Percentiles rank a stretch among this genome's conserved stretches.
Evolutionary conservation across 352 stramenopile species (phyloP).

Genomic region (Pythium chondricola): DNA sequence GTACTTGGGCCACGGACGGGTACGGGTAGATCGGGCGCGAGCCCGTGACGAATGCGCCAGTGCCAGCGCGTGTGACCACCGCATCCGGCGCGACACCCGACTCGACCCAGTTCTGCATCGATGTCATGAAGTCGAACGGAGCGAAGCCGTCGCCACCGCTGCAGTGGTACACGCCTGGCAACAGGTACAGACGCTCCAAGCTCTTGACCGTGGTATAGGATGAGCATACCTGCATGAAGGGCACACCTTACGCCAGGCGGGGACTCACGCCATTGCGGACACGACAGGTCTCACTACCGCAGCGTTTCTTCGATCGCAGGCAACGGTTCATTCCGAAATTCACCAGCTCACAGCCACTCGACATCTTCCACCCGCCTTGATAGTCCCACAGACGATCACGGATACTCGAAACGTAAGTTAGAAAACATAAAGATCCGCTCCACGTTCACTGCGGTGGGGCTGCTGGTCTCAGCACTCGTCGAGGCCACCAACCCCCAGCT

Average conservation of each 20-base stretch:
- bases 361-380: too few relatives aligned
- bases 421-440: neutral
- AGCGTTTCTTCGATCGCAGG: too few relatives aligned
- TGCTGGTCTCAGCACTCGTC: neutral
- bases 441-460: neutral
- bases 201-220: too few relatives aligned
- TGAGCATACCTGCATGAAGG: too few relatives aligned
- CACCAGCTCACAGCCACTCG: too few relatives aligned
- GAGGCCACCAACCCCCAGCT: neutral
- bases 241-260: too few relatives aligned
- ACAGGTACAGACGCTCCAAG: constrained; percentile 3
- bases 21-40: constrained; percentile 17
- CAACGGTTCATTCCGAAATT: too few relatives aligned
- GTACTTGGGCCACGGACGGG: constrained; percentile 15
- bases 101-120: constrained; percentile 42
- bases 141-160: constrained; percentile 30
- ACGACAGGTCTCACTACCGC: too few relatives aligned
- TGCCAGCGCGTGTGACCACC: constrained; percentile 17
- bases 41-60: neutral
- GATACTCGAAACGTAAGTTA: too few relatives aligned
- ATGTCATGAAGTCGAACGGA: constrained; percentile 33
- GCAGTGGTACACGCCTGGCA: constrained; percentile 30
- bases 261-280: too few relatives aligned
- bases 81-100: constrained; percentile 19
- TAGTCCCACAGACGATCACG: too few relatives aligned